Evolutionary conservation across 2,329 filamentous ascomycete genomes (phyloP).

Genomic region (Herpotrichia juniperi): DNA sequence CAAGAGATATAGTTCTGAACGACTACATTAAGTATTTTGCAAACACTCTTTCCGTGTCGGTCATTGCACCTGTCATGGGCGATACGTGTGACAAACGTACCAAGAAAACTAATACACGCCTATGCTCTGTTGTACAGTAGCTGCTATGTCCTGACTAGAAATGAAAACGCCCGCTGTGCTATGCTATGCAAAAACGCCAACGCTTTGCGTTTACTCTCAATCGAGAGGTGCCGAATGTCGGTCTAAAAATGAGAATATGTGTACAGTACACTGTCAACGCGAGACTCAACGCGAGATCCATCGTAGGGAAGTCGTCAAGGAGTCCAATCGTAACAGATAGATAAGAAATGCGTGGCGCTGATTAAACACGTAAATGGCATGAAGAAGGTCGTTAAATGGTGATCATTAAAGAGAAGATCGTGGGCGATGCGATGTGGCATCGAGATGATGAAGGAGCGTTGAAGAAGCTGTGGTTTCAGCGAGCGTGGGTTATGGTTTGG

Average conservation of each 20-base stretch:
- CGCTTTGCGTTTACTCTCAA: slow-evolving; percentile 4
- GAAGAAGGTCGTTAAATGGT: slow-evolving; percentile 20
- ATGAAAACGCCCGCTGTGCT: slow-evolving; percentile 42
- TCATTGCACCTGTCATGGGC: neutral
- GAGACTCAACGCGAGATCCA: slow-evolving; percentile 28
- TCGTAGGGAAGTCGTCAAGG: slow-evolving; percentile 22
- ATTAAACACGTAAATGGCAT: slow-evolving; percentile 37
- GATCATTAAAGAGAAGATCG: slow-evolving; percentile 20
- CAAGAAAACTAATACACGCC: slow-evolving; percentile 3
- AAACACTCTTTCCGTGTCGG: neutral
- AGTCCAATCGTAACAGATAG: slow-evolving; percentile 25
- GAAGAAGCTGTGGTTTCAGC: neutral
- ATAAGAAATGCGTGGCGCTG: slow-evolving; percentile 22
- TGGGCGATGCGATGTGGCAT: slow-evolving; percentile 6
- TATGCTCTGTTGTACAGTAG: neutral
- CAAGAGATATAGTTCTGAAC: slow-evolving; percentile 22
- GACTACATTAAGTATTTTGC: slow-evolving; percentile 18
- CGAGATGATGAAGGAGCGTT: slow-evolving; percentile 3
- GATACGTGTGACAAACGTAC: neutral
- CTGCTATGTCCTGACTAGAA: slow-evolving; percentile 6
- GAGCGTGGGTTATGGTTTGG: neutral
- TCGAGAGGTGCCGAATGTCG: slow-evolving; percentile 15
- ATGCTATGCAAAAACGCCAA: slow-evolving; percentile 29
- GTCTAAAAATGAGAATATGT: slow-evolving; percentile 19
- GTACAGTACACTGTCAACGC: slow-evolving; percentile 33